Percentiles rank a stretch among this genome's conserved stretches.
Evolutionary conservation across 208 protist species (phyloP).

Genomic region (Leishmania major): DNA sequence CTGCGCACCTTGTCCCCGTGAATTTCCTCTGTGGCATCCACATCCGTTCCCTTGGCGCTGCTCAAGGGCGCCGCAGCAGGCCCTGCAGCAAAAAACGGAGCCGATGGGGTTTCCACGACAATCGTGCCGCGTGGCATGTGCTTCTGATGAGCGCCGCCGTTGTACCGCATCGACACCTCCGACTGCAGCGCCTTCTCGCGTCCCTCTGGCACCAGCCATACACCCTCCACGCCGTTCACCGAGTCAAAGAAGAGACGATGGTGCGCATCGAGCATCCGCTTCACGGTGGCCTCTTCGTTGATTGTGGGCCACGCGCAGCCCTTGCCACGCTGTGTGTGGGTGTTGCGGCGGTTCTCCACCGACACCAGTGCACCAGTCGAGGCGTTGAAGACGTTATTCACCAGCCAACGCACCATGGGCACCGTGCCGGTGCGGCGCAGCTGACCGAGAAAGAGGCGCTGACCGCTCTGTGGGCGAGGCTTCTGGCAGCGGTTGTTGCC

Average conservation of each 20-base stretch:
- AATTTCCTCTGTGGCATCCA: background rate
- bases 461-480: background rate
- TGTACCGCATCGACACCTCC: constrained; percentile 32
- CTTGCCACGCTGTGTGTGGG: constrained; percentile 57
- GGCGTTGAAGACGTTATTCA: constrained; percentile 57
- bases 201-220: constrained; percentile 49
- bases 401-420: constrained; percentile 72
- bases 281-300: constrained; percentile 33
- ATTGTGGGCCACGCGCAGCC: constrained; percentile 77
- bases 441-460: constrained; percentile 79
- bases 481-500: constrained; percentile 4
- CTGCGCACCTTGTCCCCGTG: background rate
- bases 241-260: constrained; percentile 77
- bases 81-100: background rate
- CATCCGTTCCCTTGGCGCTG: background rate
- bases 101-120: constrained; percentile 54
- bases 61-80: background rate
- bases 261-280: constrained; percentile 47
- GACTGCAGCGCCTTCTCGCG: constrained; percentile 30
- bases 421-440: constrained; percentile 74
- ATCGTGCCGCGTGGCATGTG: constrained; percentile 71
- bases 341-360: constrained; percentile 78
- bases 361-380: constrained; percentile 39
- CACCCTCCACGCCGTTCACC: constrained; percentile 59
- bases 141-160: constrained; percentile 37